A percentile compares a stretch with the other conserved stretches of the same genome.
These are phyloP conservation scores for Neobulgaria alba DNA, from an alignment of 2,329 filamentous ascomycete species.

Conservation along the genomic window DNA sequence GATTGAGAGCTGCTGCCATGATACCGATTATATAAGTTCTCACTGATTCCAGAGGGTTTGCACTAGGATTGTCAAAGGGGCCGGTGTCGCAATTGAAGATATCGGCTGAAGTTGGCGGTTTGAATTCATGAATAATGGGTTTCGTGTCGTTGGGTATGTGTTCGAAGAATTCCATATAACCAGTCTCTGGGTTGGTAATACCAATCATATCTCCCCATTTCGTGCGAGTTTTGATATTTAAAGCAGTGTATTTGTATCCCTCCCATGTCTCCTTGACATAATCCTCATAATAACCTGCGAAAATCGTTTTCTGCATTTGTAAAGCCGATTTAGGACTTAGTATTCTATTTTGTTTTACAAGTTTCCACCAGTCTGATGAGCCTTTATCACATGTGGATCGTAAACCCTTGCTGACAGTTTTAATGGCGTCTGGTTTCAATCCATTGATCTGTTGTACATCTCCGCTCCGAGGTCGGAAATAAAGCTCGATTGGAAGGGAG, in stretches of 20 bases:
- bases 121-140: conserved; percentile 38
- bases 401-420: conserved; percentile 44
- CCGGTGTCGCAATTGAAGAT: conserved; percentile 58
- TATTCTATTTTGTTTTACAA: conserved; percentile 34
- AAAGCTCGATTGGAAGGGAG: conserved; percentile 50
- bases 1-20: conserved; percentile 15
- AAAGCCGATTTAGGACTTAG: conserved; percentile 35
- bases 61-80: conserved; percentile 37
- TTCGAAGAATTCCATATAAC: conserved; percentile 24
- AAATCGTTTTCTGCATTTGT: conserved; percentile 31
- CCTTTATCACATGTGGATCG: conserved; percentile 47
- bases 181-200: conserved; percentile 34
- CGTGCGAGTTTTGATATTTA: conserved; percentile 58
- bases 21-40: too few relatives aligned
- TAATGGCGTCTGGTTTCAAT: conserved; percentile 45
- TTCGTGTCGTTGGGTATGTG: neutral
- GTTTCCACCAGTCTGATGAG: conserved; percentile 51
- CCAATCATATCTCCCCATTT: conserved; percentile 45
- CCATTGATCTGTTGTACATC: conserved; percentile 45
- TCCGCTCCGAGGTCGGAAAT: conserved; percentile 36
- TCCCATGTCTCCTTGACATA: conserved; percentile 39
- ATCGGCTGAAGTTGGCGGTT: conserved; percentile 47
- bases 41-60: conserved; percentile 15
- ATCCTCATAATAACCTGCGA: conserved; percentile 35
- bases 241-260: conserved; percentile 31